Base-by-base conservation (phyloP, 2,329 filamentous ascomycete species). In the Cercospora sojina region DNA sequence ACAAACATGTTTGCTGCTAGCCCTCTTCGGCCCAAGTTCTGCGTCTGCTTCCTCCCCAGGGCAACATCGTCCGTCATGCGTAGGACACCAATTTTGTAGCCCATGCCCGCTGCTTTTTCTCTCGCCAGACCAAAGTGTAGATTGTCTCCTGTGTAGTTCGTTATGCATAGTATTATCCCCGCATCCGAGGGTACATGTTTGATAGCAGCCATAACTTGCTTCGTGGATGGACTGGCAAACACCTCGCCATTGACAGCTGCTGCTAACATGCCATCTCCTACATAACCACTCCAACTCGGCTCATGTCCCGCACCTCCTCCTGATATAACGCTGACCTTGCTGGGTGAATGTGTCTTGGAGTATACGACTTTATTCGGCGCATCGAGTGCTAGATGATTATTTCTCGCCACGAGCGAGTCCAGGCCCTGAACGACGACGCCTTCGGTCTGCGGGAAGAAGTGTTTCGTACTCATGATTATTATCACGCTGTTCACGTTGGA, bases 371-470 rank as follows among this genome's bases (percentile, higher is more conserved):
- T 82, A 65, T 84, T 79, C 5, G 79, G 64, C 6, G 78, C 76
- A 67, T 84, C 81, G 64, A 84, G 80, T 8, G 75, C 78, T 2
- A 82, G 75, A 32, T 79, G 75, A 4, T 75, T 77, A 69, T 85
- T 84, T 7, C 82, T 76, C 2, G 80, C 74, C 31, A 82, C 79
- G 20, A 85, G 75, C 4, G 81, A 81, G 53, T 80, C 79, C 23
- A 85, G 79, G 49, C 81, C 81, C 59, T 81, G 79, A n/a, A 81
- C 76, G 0, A 85, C 83, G 16, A 85, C 79, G 64, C 82, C 83
- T 67, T 82, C 79, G 18, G 82, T 83, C 60, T 79, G 79, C 32
- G 81, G 78, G 68, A 85, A 86, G 76, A 85, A 86, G 73, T 85
- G 83, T 75, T 85, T 86, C 27, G 81, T 79, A 35, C 83, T 84